Percentiles rank a stretch among this genome's conserved stretches.
Evolutionary conservation across 495 filamentous ascomycete species (phyloP).

Genomic region (Penicillium antarcticum): DNA sequence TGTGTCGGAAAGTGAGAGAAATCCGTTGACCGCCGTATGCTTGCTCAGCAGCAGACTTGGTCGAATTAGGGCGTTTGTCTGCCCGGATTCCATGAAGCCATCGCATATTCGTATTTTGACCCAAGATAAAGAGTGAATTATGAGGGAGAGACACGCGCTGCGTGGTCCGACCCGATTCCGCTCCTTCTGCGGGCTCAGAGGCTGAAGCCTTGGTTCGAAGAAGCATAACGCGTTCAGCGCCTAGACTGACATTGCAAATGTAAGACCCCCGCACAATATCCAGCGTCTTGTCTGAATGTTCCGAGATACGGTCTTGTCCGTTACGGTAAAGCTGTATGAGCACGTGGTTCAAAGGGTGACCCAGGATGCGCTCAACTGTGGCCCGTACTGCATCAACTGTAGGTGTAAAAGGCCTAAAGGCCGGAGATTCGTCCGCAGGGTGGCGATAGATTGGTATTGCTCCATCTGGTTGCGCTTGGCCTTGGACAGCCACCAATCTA

Average conservation of each 20-base stretch:
- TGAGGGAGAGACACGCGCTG: slow-evolving; percentile 78
- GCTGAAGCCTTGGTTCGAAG: slow-evolving; percentile 74
- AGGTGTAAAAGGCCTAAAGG: slow-evolving; percentile 69
- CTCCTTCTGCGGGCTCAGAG: slow-evolving; percentile 9
- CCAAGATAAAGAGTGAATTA: slow-evolving; percentile 82
- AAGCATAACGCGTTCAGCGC: slow-evolving; percentile 86
- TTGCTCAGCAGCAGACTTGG: slow-evolving; percentile 67
- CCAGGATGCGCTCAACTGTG: slow-evolving; percentile 62
- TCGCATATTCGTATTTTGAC: slow-evolving; percentile 72
- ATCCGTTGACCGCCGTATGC: slow-evolving; percentile 76
- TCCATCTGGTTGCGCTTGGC: slow-evolving; percentile 64
- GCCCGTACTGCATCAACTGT: slow-evolving; percentile 65
- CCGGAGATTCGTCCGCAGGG: slow-evolving; percentile 85
- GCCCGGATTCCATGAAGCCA: slow-evolving; percentile 90
- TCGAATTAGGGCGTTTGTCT: slow-evolving; percentile 67
- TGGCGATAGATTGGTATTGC: slow-evolving; percentile 90
- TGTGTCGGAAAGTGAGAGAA: slow-evolving; percentile 86
- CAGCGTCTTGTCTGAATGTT: slow-evolving; percentile 95
- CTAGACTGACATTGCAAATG: slow-evolving; percentile 91
- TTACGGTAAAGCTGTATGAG: slow-evolving; percentile 90
- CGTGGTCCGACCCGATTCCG: slow-evolving; percentile 40
- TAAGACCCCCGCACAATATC: slow-evolving; percentile 78
- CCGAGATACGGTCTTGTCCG: slow-evolving; percentile 91
- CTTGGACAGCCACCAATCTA: slow-evolving; percentile 89
- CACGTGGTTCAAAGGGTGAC: slow-evolving; percentile 87